A percentile compares a stretch with the other conserved stretches of the same genome.
These are phyloP conservation scores for Sporothrix humicola DNA, from an alignment of 2,329 filamentous ascomycete species.

Conservation along the genomic window DNA sequence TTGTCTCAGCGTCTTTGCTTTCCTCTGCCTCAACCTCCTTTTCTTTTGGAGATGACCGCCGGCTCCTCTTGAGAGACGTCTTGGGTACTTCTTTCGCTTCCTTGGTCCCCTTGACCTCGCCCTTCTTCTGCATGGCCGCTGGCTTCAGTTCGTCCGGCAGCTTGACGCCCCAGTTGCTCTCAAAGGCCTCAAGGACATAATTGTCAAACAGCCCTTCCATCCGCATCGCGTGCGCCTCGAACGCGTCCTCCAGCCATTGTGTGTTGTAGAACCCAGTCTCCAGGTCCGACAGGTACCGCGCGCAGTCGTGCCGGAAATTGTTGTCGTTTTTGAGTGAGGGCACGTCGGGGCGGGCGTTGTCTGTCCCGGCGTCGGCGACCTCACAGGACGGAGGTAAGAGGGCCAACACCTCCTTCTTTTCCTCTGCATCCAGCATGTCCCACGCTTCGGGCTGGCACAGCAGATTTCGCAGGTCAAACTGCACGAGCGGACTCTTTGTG, in stretches of 20 bases:
- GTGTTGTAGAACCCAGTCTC: conserved; percentile 56
- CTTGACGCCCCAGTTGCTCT: conserved; percentile 54
- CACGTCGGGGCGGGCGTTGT: conserved; percentile 46
- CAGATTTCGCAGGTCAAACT: conserved; percentile 46
- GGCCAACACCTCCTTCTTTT: conserved; percentile 45
- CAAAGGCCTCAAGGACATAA: conserved; percentile 53
- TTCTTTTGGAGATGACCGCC: neutral
- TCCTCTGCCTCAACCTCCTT: neutral
- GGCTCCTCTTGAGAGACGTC: conserved; percentile 6
- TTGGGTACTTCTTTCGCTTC: neutral
- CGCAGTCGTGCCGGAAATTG: conserved; percentile 52
- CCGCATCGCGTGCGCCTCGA: conserved; percentile 57
- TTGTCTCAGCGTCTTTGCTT: neutral
- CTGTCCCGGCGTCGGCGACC: conserved; percentile 44
- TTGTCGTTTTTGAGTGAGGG: conserved; percentile 49
- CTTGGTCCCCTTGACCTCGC: conserved; percentile 29
- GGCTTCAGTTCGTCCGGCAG: conserved; percentile 44
- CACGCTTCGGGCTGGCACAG: conserved; percentile 49
- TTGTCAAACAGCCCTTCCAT: conserved; percentile 57
- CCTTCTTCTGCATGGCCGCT: conserved; percentile 35
- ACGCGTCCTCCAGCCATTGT: conserved; percentile 60
- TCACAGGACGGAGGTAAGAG: conserved; percentile 44
- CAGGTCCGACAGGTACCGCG: conserved; percentile 53
- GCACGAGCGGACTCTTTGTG: conserved; percentile 46
- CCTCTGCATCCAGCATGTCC: conserved; percentile 45